Conservation (phyloP, 1,284 basidiomycete species). For the Marasmius fiardii region DNA sequence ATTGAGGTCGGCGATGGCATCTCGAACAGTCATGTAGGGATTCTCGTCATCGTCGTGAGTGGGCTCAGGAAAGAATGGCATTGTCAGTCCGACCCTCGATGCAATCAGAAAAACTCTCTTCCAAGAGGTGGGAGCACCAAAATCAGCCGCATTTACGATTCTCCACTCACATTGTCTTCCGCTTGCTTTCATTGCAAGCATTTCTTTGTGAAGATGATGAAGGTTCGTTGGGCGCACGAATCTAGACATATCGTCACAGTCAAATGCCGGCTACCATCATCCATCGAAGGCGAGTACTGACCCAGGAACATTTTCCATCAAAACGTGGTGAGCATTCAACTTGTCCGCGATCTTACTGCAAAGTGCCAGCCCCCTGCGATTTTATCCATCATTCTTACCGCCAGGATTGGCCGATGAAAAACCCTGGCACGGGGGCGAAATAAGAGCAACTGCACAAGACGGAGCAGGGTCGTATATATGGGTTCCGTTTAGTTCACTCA, state of each 20-base stretch:
- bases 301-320: background rate
- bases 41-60: background rate
- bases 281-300: background rate
- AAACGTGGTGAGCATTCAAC: background rate
- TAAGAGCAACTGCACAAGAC: background rate
- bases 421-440: background rate
- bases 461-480: background rate
- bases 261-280: background rate
- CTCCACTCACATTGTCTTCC: background rate
- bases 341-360: background rate
- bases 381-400: background rate
- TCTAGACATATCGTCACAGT: background rate
- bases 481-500: background rate
- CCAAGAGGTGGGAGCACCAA: background rate
- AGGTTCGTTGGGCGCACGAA: background rate
- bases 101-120: background rate
- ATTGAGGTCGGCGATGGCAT: background rate
- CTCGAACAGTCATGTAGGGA: background rate
- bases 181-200: background rate
- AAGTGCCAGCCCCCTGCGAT: background rate
- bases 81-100: background rate
- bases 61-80: background rate
- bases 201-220: background rate
- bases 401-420: background rate
- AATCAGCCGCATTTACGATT: background rate